Evolutionary conservation across 257 asterid genomes (phyloP), one percentile per base, ranked within the genome.

Genomic region (Echium plantagineum): DNA sequence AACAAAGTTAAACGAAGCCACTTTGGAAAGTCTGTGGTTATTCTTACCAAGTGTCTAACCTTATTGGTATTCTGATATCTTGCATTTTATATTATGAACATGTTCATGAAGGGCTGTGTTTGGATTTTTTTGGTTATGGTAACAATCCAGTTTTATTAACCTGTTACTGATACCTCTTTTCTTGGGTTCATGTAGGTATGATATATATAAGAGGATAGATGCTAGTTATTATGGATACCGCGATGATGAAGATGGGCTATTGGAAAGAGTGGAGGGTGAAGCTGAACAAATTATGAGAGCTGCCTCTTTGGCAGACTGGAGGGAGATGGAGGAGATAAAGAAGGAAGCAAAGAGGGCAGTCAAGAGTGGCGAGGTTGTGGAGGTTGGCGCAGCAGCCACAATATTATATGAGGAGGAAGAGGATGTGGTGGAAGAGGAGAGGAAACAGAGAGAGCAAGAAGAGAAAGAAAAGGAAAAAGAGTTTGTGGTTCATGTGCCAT

Each of bases 211-310:
- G 74, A 80, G 98, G 76, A 90, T 90, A 21, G 98, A 85, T 67
- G 95, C 98, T 5, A 90, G 96, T 71, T 90, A 90, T 74, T 91
- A 87, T 19, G 98, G 98, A 28, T 87, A 87, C 68, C 76, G 98
- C 63, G 98, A 91, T 74, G 98, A 91, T 20, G 98, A 91, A 80
- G 96, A 87, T 68, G 98, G 96, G 46, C 77, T 91, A 68, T 64
- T 91, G 53, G 84, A 73, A 68, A 87, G 80, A 72, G 62, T 91
- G 60, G 96, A 91, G 83, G 89, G 84, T 30, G 90, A 94, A 35
- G 89, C 96, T 15, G 88, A 85, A 83, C 49, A 73, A 70, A 78
- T 56, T 69, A 83, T 87, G 88, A 78, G 94, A 78, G 81, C 85
- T 66, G 78, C 81, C 17, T 86, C 96, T 59, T 22, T 78, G 68